Evolutionary conservation across 257 asterid species (phyloP).

Genomic region (Gynochthodes officinalis): DNA sequence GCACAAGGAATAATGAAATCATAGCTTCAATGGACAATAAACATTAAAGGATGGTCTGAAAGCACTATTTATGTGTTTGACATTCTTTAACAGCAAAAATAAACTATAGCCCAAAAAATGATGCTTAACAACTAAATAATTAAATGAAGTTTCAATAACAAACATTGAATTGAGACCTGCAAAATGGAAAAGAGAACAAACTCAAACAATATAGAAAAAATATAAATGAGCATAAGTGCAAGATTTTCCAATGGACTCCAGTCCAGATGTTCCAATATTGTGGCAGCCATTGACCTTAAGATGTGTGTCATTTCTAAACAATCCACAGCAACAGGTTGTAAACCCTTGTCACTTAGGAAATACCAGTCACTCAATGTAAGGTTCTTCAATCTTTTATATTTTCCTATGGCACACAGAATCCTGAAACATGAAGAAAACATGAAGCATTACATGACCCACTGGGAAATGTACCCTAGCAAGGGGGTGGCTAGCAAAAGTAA

Average conservation of each 20-base stretch:
- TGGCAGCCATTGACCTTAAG: conserved; percentile 91
- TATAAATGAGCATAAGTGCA: conserved; percentile 47
- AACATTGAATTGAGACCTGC: background rate
- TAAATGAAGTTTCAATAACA: background rate
- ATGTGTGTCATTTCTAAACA: conserved; percentile 73
- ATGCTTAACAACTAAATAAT: background rate
- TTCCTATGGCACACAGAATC: conserved; percentile 78
- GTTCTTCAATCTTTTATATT: conserved; percentile 70
- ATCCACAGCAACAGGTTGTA: conserved; percentile 70
- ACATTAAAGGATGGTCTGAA: conserved; percentile 1
- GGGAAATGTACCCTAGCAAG: background rate
- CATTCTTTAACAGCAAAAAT: conserved; percentile 1
- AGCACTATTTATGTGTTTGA: background rate
- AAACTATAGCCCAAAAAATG: background rate
- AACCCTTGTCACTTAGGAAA: conserved; percentile 65
- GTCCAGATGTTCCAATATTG: conserved; percentile 73
- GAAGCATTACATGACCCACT: conserved; percentile 20
- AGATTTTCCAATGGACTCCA: conserved; percentile 74
- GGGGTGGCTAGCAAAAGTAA: background rate
- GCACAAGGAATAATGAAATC: background rate
- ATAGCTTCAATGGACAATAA: background rate
- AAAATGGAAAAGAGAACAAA: conserved; percentile 21
- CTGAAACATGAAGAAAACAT: conserved; percentile 33
- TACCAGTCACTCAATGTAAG: conserved; percentile 79
- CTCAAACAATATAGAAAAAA: conserved; percentile 12